These are phyloP conservation scores for Nidula niveotomentosa DNA, from an alignment of 1,284 basidiomycete genomes.

Conservation along the genomic window DNA sequence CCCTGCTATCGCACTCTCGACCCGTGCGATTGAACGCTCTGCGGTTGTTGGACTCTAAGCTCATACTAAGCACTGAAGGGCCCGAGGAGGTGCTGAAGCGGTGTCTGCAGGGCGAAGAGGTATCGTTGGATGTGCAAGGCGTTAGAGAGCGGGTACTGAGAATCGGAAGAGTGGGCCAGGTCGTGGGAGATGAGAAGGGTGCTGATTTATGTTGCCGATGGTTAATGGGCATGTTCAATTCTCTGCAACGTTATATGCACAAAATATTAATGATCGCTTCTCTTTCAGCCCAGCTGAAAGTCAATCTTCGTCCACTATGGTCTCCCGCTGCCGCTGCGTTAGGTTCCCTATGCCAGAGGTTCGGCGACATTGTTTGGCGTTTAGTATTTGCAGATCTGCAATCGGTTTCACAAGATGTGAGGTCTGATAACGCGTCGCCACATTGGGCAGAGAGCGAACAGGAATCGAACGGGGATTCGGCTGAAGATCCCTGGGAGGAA, in stretches of 20 bases:
- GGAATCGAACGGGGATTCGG: constrained; percentile 17
- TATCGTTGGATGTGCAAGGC: constrained; percentile 73
- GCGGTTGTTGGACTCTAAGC: constrained; percentile 49
- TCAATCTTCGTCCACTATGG: constrained; percentile 90
- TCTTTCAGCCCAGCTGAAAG: constrained; percentile 80
- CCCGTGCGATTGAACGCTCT: constrained; percentile 54
- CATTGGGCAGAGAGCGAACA: constrained; percentile 9
- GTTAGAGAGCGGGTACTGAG: constrained; percentile 80
- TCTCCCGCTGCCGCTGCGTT: constrained; percentile 76
- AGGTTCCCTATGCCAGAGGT: constrained; percentile 53
- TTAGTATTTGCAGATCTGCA: constrained; percentile 67
- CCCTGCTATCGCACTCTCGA: constrained; percentile 61
- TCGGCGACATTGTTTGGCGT: constrained; percentile 73
- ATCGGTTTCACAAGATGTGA: constrained; percentile 12
- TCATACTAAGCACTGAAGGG: constrained; percentile 37
- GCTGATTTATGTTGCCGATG: constrained; percentile 61
- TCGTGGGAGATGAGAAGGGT: constrained; percentile 50
- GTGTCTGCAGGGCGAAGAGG: constrained; percentile 74
- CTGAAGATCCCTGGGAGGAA: constrained; percentile 56
- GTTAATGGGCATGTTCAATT: constrained; percentile 51
- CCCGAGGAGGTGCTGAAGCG: constrained; percentile 61
- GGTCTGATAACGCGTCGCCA: constrained; percentile 1
- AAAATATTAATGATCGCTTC: constrained; percentile 7
- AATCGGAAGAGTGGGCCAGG: constrained; percentile 60
- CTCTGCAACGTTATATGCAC: too few relatives aligned